Percentiles rank a stretch among this genome's conserved stretches.
phyloP scores from a whole-genome alignment of 495 filamentous ascomycete genomes.

The Talaromyces thailandensis region DNA sequence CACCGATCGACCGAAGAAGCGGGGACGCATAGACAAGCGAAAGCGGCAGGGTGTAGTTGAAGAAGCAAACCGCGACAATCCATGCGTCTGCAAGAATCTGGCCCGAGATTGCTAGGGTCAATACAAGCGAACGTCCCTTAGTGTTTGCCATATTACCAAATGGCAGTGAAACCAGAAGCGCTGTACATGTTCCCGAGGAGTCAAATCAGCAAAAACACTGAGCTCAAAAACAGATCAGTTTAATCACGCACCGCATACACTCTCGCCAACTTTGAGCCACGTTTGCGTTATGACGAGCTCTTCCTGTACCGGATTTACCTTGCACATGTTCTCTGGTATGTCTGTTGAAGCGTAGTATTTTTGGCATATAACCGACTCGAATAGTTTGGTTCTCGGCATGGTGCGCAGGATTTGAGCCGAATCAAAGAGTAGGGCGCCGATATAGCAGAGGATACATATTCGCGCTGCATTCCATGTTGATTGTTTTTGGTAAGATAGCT shows the following conservation, averaged over 20 bases:
- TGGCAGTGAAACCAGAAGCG: neutral
- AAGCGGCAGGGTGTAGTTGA: neutral
- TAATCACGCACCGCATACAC: slow-evolving; percentile 1
- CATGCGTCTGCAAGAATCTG: slow-evolving; percentile 3
- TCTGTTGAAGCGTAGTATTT: neutral
- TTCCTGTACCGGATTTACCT: neutral
- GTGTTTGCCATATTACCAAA: no score
- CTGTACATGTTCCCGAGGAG: neutral
- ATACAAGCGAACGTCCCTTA: neutral
- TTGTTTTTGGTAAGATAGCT: neutral
- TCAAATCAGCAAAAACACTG: no score
- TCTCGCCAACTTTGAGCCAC: slow-evolving; percentile 3
- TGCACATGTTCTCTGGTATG: slow-evolving; percentile 2
- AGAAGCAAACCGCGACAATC: neutral
- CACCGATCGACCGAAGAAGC: neutral
- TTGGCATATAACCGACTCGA: neutral
- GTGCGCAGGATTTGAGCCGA: neutral
- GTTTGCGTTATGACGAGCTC: neutral
- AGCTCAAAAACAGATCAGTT: neutral
- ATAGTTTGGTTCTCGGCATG: neutral
- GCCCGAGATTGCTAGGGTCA: neutral
- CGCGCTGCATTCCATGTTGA: neutral
- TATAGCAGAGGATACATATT: neutral
- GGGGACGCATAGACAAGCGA: neutral
- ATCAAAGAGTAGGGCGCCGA: neutral